Evolutionary conservation across 345 rosid genomes (phyloP).

Genomic region (Brassica incana): DNA sequence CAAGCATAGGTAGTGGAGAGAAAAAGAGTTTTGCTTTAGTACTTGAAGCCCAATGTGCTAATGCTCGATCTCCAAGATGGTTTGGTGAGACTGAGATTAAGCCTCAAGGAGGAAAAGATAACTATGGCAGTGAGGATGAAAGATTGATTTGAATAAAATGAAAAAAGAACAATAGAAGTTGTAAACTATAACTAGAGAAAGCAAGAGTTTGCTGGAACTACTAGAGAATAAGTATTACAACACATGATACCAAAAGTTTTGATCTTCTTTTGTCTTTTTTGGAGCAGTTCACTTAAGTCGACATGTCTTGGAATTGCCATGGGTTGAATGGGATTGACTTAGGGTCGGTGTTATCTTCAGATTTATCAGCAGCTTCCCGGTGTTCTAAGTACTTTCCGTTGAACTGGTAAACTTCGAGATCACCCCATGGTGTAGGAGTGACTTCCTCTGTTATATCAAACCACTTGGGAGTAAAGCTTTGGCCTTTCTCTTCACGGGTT

Average conservation of each 20-base stretch:
- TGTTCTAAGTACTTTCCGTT: conserved; percentile 68
- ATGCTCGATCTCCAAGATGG: too few relatives aligned
- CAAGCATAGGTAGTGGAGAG: background rate
- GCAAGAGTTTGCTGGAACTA: conserved; percentile 16
- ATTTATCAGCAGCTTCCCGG: conserved; percentile 53
- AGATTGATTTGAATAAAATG: background rate
- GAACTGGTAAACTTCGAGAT: conserved; percentile 71
- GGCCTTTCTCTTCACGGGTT: conserved; percentile 61
- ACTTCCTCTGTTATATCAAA: conserved; percentile 60
- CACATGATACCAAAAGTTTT: conserved; percentile 31
- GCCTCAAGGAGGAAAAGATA: background rate
- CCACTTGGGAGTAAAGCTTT: conserved; percentile 67
- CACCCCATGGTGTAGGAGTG: conserved; percentile 86
- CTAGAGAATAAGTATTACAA: conserved; percentile 33
- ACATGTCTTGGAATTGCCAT: conserved; percentile 56
- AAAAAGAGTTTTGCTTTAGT: background rate
- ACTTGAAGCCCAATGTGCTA: too few relatives aligned
- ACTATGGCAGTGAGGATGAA: conserved; percentile 18
- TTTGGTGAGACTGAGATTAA: too few relatives aligned
- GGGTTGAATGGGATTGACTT: conserved; percentile 63
- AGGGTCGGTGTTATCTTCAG: conserved; percentile 45
- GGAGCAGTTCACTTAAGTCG: conserved; percentile 12
- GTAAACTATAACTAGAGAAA: conserved; percentile 28
- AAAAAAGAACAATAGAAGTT: conserved; percentile 6
- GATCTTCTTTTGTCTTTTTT: conserved; percentile 16